Conservation (phyloP, 768 basidiomycete genomes). For the Serendipita sp. region DNA sequence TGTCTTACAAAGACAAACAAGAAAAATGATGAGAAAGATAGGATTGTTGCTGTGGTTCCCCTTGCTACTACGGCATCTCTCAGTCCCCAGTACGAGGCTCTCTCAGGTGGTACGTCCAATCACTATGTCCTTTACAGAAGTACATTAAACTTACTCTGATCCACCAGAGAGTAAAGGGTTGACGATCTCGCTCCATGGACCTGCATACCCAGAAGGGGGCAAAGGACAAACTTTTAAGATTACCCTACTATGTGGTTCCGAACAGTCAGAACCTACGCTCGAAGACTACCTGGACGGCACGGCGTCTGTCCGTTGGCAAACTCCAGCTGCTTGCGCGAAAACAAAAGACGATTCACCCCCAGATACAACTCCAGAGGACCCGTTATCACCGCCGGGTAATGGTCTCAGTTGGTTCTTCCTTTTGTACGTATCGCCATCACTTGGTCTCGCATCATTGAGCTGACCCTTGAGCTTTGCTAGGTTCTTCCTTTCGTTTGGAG, state of each 20-base stretch:
- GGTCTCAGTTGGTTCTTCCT: slow-evolving; percentile 84
- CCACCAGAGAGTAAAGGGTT: slow-evolving; percentile 37
- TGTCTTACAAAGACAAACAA: slow-evolving; percentile 56
- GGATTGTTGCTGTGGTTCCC: slow-evolving; percentile 63
- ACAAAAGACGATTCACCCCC: slow-evolving; percentile 14
- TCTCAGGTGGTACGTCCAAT: slow-evolving; percentile 19
- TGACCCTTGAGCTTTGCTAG: slow-evolving; percentile 20
- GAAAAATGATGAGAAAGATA: slow-evolving; percentile 37
- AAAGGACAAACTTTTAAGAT: slow-evolving; percentile 36
- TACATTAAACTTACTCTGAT: slow-evolving; percentile 11
- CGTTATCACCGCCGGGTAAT: slow-evolving; percentile 31
- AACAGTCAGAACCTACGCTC: slow-evolving; percentile 32
- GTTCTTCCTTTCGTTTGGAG: slow-evolving; percentile 44
- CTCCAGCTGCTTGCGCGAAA: slow-evolving; percentile 41
- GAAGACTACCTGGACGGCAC: slow-evolving; percentile 42
- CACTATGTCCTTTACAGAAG: not conserved
- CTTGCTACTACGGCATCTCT: slow-evolving; percentile 31
- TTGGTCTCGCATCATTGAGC: not conserved
- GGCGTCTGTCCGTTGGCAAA: slow-evolving; percentile 44
- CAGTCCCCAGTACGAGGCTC: slow-evolving; percentile 16
- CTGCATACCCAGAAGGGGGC: slow-evolving; percentile 39
- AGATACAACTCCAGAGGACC: slow-evolving; percentile 2
- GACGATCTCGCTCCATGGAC: slow-evolving; percentile 40
- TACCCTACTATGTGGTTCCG: slow-evolving; percentile 38
- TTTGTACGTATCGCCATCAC: slow-evolving; percentile 34